Evolutionary conservation across 352 stramenopile genomes (phyloP), one percentile per base, ranked within the genome.

Genomic region (Halophytophthora batemanensis): DNA sequence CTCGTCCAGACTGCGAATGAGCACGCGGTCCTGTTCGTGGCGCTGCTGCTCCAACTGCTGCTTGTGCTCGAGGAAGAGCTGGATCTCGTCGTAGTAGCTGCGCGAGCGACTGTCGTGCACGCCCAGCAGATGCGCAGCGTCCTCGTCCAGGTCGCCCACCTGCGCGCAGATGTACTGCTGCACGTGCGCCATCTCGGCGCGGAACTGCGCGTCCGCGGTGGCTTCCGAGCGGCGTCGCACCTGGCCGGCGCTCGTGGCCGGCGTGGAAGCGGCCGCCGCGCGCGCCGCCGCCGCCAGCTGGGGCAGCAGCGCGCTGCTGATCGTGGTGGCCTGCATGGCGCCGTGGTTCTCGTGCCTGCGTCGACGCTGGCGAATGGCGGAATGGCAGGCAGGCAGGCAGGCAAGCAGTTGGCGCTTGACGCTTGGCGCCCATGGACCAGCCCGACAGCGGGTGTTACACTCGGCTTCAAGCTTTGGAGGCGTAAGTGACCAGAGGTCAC

Each of bases 21-120:
- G 53, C 37, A 69, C 56, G 44, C 53, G 37, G 14, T 28, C 33
- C 17, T 52, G 22, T 12, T 45, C 33, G 14, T 43, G 45, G n/a
- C 31, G 21, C 39, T 38, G 14, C 39, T 69, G 35, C 39, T 74
- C 64, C 3, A 74, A 34, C 54, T 69, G 60, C 2, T 71, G 60
- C 37, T 77, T 77, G 42, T 64, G 72, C 37, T 69, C 64, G 6
- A 83, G 56, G 43, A 78, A 83, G 11, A 73, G 58, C 56, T 83
- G 72, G 54, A 83, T 83, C 64, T 83, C 72, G 15, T 76, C 72
- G 45, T 78, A 83, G 36, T 74, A 74, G 42, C 54, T 64, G 50
- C 69, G 68, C 18, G 73, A 74, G 38, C 65, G 70, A n/a, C 53
- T 64, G 45, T 84, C 73, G 50, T 75, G 63, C 33, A 84, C 70